Percentiles rank a stretch among this genome's conserved stretches.
Conservation (phyloP, 2,329 filamentous ascomycete genomes). For the Monilinia vaccinii-corymbosi region DNA sequence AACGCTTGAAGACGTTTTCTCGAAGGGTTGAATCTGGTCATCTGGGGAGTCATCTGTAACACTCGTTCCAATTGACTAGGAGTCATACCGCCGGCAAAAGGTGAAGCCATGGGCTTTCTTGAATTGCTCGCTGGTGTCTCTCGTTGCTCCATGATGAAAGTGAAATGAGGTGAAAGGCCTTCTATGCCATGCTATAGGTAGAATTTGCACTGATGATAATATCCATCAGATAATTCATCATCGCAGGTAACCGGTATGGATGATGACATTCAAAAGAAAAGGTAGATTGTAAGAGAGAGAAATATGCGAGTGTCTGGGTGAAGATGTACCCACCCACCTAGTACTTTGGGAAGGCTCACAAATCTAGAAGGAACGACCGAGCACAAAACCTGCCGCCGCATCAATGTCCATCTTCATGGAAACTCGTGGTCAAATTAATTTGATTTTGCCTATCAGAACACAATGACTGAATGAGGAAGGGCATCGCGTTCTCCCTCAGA, state of each 20-base stretch:
- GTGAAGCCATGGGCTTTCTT: neutral
- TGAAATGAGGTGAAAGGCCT: neutral
- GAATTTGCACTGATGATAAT: neutral
- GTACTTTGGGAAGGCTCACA: neutral
- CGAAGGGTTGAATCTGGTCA: neutral
- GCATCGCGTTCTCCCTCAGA: neutral
- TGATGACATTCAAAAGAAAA: neutral
- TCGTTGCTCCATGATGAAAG: neutral
- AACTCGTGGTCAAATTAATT: slow-evolving; percentile 8
- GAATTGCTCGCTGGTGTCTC: neutral
- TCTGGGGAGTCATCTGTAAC: neutral
- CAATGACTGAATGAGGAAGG: neutral
- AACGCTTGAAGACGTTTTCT: neutral
- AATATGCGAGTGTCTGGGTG: neutral
- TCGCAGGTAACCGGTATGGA: neutral
- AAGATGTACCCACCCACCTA: neutral
- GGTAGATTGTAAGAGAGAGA: neutral
- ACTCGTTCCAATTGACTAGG: neutral
- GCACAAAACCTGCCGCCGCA: no score
- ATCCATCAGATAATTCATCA: neutral
- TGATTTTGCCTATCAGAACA: slow-evolving; percentile 10
- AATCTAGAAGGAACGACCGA: neutral
- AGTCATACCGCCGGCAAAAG: neutral
- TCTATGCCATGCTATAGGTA: neutral
- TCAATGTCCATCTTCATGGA: neutral